phyloP scores from a whole-genome alignment of 768 basidiomycete genomes.

The Termitomyces eurrhizus region DNA sequence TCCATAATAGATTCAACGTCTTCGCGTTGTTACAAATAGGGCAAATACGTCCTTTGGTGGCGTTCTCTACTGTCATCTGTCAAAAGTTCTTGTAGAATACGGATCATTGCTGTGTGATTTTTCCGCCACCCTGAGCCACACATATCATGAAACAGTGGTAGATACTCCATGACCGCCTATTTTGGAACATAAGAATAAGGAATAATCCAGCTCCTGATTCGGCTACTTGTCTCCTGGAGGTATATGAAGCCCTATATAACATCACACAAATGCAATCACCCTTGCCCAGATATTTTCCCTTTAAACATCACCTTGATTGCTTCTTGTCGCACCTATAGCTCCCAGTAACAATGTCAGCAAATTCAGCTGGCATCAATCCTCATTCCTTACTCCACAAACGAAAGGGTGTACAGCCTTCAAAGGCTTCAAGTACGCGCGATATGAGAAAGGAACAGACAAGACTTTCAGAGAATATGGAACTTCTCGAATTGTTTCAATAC shows the following conservation, averaged over 20 bases:
- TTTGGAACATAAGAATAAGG: too few species aligned
- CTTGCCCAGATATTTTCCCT: not conserved
- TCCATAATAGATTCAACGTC: too few species aligned
- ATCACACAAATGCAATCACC: not conserved
- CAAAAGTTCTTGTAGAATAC: too few species aligned
- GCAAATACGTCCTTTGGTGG: too few species aligned
- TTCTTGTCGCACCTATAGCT: not conserved
- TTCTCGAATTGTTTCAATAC: not conserved
- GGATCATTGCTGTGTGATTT: too few species aligned
- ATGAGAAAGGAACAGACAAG: not conserved
- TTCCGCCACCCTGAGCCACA: too few species aligned
- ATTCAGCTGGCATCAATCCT: not conserved
- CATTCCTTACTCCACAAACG: not conserved
- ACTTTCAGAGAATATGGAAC: not conserved
- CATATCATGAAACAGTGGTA: too few species aligned
- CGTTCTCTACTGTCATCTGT: too few species aligned
- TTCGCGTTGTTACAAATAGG: too few species aligned
- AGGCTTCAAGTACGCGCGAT: not conserved
- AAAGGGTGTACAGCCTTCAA: not conserved
- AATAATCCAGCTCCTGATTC: too few species aligned
- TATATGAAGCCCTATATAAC: not conserved
- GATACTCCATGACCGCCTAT: too few species aligned
- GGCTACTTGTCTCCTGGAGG: too few species aligned
- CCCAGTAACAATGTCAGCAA: not conserved
- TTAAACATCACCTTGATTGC: not conserved